phyloP scores from a whole-genome alignment of 2,329 filamentous ascomycete genomes.

The Alternaria hordeiaustralica region DNA sequence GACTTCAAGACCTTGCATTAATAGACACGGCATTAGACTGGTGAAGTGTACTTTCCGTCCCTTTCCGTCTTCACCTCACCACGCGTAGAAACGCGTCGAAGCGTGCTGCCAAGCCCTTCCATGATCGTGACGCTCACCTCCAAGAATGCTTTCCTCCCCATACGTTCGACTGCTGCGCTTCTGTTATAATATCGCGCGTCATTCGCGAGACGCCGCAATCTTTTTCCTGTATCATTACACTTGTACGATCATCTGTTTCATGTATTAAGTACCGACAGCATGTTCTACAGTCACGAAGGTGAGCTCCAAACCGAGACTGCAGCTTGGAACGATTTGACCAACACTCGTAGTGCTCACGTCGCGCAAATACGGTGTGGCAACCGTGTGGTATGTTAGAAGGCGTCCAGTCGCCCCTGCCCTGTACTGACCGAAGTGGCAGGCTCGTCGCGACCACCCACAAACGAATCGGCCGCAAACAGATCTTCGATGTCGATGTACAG shows the following conservation, averaged over 20 bases:
- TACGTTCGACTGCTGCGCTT: background rate
- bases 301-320: slow-evolving; percentile 41
- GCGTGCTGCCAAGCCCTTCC: slow-evolving; percentile 18
- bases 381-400: slow-evolving; percentile 74
- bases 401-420: background rate
- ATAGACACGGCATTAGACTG: slow-evolving; percentile 4
- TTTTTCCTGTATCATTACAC: slow-evolving; percentile 6
- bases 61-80: slow-evolving; percentile 26
- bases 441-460: slow-evolving; percentile 82
- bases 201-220: background rate
- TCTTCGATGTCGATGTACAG: slow-evolving; percentile 84
- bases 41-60: background rate
- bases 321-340: slow-evolving; percentile 19
- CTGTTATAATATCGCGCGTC: background rate
- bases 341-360: slow-evolving; percentile 72
- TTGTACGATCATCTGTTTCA: background rate
- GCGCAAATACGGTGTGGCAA: slow-evolving; percentile 89
- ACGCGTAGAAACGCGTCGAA: slow-evolving; percentile 25
- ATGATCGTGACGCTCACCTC: slow-evolving; percentile 3
- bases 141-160: background rate
- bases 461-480: slow-evolving; percentile 82
- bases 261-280: slow-evolving; percentile 51
- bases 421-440: slow-evolving; percentile 61
- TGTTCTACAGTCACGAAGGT: slow-evolving; percentile 99
- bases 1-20: slow-evolving; percentile 22